Base-by-base conservation (phyloP, 257 asterid species). In the Plantago major region DNA sequence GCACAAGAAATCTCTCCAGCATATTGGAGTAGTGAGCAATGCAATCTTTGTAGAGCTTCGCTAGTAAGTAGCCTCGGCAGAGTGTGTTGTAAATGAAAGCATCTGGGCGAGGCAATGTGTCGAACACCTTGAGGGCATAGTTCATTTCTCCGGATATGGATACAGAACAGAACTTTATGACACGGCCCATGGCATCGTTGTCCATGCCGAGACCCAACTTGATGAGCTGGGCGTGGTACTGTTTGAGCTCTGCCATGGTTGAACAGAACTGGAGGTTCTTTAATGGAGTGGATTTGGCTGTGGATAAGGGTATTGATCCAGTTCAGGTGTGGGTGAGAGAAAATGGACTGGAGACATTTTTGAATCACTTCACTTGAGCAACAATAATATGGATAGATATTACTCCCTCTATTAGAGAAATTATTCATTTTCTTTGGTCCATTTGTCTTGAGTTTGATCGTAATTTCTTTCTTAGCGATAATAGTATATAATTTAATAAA, bases 141-240 rank as follows among this genome's bases (percentile, higher is more conserved):
- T 62, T 68, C 45, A 88, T 71, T 61, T 84, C 85, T 26, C 84
- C 82, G n/a, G 68, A 51, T 8, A 76, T 19, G 0, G 91, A 81
- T 2, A 77, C 37, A 18, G 89, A 67, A 48, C 81, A 79, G 83
- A 77, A 81, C 46, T 81, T 88, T 16, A 84, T 64, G 71, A 85
- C 72, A 7, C 91, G 82, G 63, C 94, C 91, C 79, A 73, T 68
- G 58, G 85, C 72, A 62, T 88, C 80, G 51, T 88, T 85, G 70
- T 85, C 78, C 40, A 71, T 76, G 62, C 73, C 74, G 66, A 77
- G 89, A 11, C 94, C 96, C 49, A 72, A 82, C 79, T 81, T 82
- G 80, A 82, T 58, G 55, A 82, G 55, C 48, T 75, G 85, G 67
- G 85, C 82, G 55, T 87, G 96, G 78, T 72, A 68, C 28, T 82